Base-by-base conservation (phyloP, 2,329 filamentous ascomycete species). In the Exophiala lecanii-corni region DNA sequence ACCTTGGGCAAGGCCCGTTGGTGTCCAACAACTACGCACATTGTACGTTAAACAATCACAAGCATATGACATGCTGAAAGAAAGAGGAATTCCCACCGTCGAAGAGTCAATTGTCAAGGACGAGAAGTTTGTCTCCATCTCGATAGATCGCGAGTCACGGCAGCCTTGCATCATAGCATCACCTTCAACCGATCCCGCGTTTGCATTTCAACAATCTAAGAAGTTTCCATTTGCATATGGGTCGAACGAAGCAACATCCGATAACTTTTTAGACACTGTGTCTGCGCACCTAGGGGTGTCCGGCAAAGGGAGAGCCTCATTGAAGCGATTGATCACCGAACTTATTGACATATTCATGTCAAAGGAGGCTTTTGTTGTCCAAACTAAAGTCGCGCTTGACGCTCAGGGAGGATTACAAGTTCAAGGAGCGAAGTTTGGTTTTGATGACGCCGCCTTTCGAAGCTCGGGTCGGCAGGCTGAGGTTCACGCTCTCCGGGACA, bases 381-480 rank as follows among this genome's bases (percentile, higher is more conserved):
- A 78, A 47, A 72, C 74, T 12, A 65, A 64, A 19, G 61, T 78
- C 47, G 66, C 70, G 1, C 55, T 75, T 15, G 41, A 57, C 9
- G 59, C 66, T 9, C 49, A 52, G 10, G 66, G 70, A 13, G 57
- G 59, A 2, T 54, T 84, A 1, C 66, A 75, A 39, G 63, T 81
- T 12, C 70, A 71, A 21, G 67, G 66, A 28, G 74, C 81, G 1
- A 68, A 71, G 36, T 76, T 85, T 55, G 75, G 76, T 46, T 84
- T 86, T 65, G 83, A 86, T 62, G 81, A 86, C 63, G 81, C 82
- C 2, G 81, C 82, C 1, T 81, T 76, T 62, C 73, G 74, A 42
- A 82, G 76, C 56, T 70, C 71, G 2, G 71, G 72, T n/a, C 74
- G 82, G 1, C 81, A 86, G 47, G 62, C 67, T 30, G 75, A 78